Conservation (phyloP, 2,329 filamentous ascomycete genomes). For the Amauroascus verrucosus region DNA sequence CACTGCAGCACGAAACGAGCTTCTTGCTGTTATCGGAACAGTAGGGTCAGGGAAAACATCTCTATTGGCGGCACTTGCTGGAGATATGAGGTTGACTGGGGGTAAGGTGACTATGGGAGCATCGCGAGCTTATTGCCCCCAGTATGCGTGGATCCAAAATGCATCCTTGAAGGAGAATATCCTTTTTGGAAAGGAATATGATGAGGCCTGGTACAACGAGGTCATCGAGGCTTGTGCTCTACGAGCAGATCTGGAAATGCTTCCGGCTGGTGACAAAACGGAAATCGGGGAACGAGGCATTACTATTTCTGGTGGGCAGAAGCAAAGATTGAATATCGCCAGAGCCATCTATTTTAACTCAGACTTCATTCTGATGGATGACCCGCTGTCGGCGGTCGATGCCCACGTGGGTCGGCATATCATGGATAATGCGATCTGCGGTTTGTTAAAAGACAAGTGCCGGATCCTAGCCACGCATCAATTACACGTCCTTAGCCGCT, state of each 20-base stretch:
- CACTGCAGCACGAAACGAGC: constrained; percentile 30
- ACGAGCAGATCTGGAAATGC: constrained; percentile 75
- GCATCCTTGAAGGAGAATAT: constrained; percentile 81
- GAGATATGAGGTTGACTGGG: constrained; percentile 78
- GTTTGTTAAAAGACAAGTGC: constrained; percentile 78
- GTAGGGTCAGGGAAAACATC: constrained; percentile 80
- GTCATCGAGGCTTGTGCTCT: constrained; percentile 84
- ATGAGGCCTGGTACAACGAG: constrained; percentile 67
- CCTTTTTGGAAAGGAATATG: constrained; percentile 68
- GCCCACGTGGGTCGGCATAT: constrained; percentile 57
- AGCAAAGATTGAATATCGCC: constrained; percentile 89
- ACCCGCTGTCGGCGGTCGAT: constrained; percentile 48
- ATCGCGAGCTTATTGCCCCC: constrained; percentile 79
- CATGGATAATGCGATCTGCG: constrained; percentile 89
- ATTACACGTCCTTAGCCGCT: constrained; percentile 80
- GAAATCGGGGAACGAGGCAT: constrained; percentile 95
- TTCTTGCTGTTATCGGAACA: constrained; percentile 33
- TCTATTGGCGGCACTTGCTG: constrained; percentile 74
- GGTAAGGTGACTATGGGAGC: constrained; percentile 68
- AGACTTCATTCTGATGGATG: constrained; percentile 54
- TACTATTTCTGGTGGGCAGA: constrained; percentile 89
- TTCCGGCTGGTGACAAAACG: constrained; percentile 78
- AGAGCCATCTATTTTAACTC: constrained; percentile 59
- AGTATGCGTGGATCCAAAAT: constrained; percentile 98
- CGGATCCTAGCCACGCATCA: constrained; percentile 90